A percentile compares a stretch with the other conserved stretches of the same genome.
Evolutionary conservation across 148 eudicot species (phyloP).

Genomic region (Vaccinium macrocarpon): DNA sequence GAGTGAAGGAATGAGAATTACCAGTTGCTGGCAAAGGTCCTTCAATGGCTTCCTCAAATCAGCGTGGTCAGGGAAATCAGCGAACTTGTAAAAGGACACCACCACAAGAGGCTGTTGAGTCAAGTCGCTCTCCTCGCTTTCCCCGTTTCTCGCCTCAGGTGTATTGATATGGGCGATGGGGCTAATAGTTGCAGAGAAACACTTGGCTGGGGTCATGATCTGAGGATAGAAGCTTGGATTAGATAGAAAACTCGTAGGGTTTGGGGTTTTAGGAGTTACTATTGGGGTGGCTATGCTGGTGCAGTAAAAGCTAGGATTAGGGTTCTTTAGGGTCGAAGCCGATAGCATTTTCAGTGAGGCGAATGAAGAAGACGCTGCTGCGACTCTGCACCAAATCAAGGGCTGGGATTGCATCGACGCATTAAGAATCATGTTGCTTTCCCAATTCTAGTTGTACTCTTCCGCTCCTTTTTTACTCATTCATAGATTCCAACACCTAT

Average conservation of each 20-base stretch:
- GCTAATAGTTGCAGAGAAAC: conserved; percentile 26
- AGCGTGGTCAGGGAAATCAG: conserved; percentile 79
- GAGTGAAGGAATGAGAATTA: conserved; percentile 20
- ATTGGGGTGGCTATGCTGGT: conserved; percentile 32
- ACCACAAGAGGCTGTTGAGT: conserved; percentile 49
- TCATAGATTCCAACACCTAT: too few relatives aligned
- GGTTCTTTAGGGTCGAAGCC: conserved; percentile 23
- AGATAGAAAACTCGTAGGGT: conserved; percentile 24
- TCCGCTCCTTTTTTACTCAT: too few relatives aligned
- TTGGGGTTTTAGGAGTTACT: conserved; percentile 18
- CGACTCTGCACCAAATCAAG: conserved; percentile 27
- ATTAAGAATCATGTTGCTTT: too few relatives aligned
- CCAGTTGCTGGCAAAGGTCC: conserved; percentile 72
- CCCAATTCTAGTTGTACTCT: too few relatives aligned
- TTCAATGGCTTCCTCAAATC: conserved; percentile 65
- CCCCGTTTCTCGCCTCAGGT: neutral
- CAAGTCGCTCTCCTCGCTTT: conserved; percentile 5
- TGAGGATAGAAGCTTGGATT: conserved; percentile 18
- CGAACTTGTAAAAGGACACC: conserved; percentile 92
- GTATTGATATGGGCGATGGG: conserved; percentile 21
- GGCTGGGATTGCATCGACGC: conserved; percentile 40
- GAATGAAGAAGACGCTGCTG: conserved; percentile 9
- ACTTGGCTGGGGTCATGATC: conserved; percentile 15
- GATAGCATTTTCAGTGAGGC: conserved; percentile 29
- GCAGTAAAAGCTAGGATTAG: conserved; percentile 30